phyloP scores from a whole-genome alignment of 148 eudicot genomes.

The Oxyria digyna region DNA sequence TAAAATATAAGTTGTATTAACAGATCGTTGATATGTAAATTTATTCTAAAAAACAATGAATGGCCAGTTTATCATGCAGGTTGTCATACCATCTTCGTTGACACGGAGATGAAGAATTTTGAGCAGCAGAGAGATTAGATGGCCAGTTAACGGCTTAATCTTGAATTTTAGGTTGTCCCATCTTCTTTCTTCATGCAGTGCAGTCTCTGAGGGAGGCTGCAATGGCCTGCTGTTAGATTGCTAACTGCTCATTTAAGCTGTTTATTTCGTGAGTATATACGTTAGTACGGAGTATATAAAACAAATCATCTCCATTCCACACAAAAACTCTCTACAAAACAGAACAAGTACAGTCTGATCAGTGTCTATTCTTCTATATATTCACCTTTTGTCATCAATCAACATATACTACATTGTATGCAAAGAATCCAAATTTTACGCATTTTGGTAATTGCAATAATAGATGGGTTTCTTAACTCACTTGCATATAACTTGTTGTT shows the following conservation, averaged over 20 bases:
- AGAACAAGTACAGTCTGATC: background rate
- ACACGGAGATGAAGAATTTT: background rate
- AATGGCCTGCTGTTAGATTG: background rate
- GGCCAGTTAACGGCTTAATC: background rate
- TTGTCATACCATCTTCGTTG: background rate
- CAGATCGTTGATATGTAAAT: too few relatives aligned
- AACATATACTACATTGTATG: too few relatives aligned
- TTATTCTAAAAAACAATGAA: background rate
- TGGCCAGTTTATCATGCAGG: background rate
- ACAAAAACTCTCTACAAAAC: background rate
- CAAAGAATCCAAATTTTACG: background rate
- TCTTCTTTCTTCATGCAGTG: background rate
- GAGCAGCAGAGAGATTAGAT: background rate
- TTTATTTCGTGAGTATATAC: background rate
- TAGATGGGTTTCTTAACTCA: background rate
- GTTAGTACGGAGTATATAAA: background rate
- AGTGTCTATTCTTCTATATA: background rate
- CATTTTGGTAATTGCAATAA: background rate
- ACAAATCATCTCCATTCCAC: background rate
- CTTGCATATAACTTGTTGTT: background rate
- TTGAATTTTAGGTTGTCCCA: background rate
- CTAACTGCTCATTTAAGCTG: background rate
- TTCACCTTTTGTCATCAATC: background rate
- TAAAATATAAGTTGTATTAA: too few relatives aligned
- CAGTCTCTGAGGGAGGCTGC: background rate